Evolutionary conservation across 2,329 filamentous ascomycete genomes (phyloP), one percentile per base, ranked within the genome.

Genomic region (Sarocladiaceae sp.): DNA sequence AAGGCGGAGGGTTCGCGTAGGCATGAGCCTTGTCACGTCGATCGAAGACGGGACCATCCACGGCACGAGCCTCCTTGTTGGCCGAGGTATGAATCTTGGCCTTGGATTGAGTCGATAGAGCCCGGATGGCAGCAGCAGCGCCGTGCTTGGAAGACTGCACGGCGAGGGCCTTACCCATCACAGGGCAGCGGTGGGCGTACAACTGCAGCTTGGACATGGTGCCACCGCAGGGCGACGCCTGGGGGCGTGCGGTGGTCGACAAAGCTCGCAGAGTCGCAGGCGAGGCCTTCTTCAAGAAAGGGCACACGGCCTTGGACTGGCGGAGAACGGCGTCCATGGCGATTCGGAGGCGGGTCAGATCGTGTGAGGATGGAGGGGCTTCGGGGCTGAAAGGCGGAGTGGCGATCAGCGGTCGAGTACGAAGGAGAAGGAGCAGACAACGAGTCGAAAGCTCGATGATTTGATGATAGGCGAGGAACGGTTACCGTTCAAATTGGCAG

Each of bases 191-290:
- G 66, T 91, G 87, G 64, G 90, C 94, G 65, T 96, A 84, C 60
- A 94, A 84, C 77, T 97, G 94, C 64, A 99, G 81, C 75, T 96
- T 97, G 65, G 91, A 96, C 84, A 97, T 96, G 72, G 90, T 90
- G 64, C 92, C 90, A 60, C 92, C 93, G 64, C 91, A 88, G 53
- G 86, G 87, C 51, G 87, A 88, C 33, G 66, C 54, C 28, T 57
- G 50, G 51, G 60, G 52, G 73, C 84, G 71, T 74, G 76, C 84
- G 52, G 88, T 80, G 54, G 87, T 90, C 47, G 88, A 95, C 66
- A 99, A 82, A 54, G 92, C 88, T 61, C 94, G 92, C 58, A 99
- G 84, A 53, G 91, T 92, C 61, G 91, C 87, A 60, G 93, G 90
- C 33, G 92, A 93, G 31, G 94, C 93, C 74, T 92, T 90, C 79